Evolutionary conservation across 768 basidiomycete species (phyloP), one percentile per base, ranked within the genome.

Genomic region (Mycena alexandri): DNA sequence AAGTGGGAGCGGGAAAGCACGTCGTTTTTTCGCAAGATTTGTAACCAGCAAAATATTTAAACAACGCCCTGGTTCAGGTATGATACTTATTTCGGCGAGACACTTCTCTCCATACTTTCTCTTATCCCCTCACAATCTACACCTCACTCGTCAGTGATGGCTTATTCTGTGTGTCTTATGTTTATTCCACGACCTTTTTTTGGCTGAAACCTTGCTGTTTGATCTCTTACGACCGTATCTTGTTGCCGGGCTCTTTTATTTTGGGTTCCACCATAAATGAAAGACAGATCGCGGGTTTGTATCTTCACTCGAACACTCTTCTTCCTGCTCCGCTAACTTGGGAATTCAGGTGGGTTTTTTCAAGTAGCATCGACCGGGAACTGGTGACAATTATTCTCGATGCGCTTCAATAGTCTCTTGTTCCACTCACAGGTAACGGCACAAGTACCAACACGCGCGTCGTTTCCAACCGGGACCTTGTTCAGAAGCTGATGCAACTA

Each of bases 1-100:
- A 3, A 82, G 82, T 65, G 92, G 91, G 14, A 90, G 89, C 67
- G 91, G 90, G 22, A 78, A 80, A 82, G n/a, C 73, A 83, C 21
- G 90, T 91, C 0, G 79, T 84, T 6, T 92, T 87, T 80, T 74
- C 83, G n/a, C 93, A 94, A 75, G 76, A 85, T 24, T 75, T 93
- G 58, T 59, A 80, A 93, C 70, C 79, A 80, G 2, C 93, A 94
- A 73, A 82, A 80, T 92, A 88, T 72, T 74, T 87, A 53, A 69
- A 91, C 50, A 73, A 88, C 69, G 75, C 83, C 8, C 70, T 65
- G 16, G 74, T 81, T 12, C 83, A 85, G 78, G 84, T 82, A 67
- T 0, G 14, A 38, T 38, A 71, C 67, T 41, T 24, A 12, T 29
- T 42, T 19, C n/a, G 0, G 14, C 29, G 21, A 14, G 44, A 6